phyloP scores from a whole-genome alignment of 2,329 filamentous ascomycete species.

The Diaporthe humulicola region DNA sequence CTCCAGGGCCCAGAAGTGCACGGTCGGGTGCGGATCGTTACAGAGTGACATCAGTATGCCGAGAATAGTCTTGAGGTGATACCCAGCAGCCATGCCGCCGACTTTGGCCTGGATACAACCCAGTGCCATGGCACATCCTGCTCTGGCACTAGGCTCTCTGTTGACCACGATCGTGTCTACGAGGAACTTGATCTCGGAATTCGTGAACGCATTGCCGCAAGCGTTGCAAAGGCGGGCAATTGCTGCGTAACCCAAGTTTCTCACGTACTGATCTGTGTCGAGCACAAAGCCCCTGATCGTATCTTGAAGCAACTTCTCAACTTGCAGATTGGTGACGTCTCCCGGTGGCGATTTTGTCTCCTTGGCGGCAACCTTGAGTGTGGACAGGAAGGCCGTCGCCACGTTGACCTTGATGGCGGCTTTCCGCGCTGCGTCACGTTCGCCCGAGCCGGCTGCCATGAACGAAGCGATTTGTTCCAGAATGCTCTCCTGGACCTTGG shows the following conservation, averaged over 20 bases:
- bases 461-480: conserved; percentile 94
- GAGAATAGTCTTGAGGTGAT: conserved; percentile 97
- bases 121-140: conserved; percentile 93
- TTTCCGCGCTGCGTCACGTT: conserved; percentile 88
- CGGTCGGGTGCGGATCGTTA: conserved; percentile 93
- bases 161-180: conserved; percentile 96
- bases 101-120: conserved; percentile 96
- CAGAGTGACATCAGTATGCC: conserved; percentile 97
- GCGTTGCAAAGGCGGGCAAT: conserved; percentile 86
- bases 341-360: conserved; percentile 82
- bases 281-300: conserved; percentile 79
- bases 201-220: conserved; percentile 91
- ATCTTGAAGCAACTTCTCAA: conserved; percentile 88
- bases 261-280: conserved; percentile 87
- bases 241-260: conserved; percentile 86
- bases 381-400: conserved; percentile 82
- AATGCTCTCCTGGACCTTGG: conserved; percentile 95
- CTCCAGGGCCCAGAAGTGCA: conserved; percentile 97
- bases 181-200: conserved; percentile 85
- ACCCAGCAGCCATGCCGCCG: conserved; percentile 96
- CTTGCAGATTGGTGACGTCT: conserved; percentile 78
- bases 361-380: conserved; percentile 85
- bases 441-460: conserved; percentile 82
- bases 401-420: conserved; percentile 94
- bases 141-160: conserved; percentile 90